phyloP scores from a whole-genome alignment of 2,329 filamentous ascomycete genomes.

The Alternaria sp. region DNA sequence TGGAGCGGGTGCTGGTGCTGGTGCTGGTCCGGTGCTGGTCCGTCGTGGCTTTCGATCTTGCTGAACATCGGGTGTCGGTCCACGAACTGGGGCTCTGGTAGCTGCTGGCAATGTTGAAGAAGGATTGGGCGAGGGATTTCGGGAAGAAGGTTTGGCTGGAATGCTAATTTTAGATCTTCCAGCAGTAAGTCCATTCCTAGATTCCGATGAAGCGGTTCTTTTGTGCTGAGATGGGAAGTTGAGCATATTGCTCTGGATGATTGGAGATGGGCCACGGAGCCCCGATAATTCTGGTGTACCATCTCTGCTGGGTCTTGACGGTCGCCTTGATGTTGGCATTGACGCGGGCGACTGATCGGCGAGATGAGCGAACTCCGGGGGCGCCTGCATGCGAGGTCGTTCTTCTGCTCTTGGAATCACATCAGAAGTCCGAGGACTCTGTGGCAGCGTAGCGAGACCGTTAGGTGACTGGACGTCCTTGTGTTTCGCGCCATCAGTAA shows the following conservation, averaged over 20 bases:
- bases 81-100: slow-evolving; percentile 36
- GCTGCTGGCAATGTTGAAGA: slow-evolving; percentile 34
- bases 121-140: slow-evolving; percentile 48
- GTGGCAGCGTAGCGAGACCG: slow-evolving; percentile 50
- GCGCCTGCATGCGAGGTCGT: slow-evolving; percentile 35
- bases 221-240: slow-evolving; percentile 58
- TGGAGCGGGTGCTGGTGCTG: slow-evolving; percentile 54
- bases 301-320: slow-evolving; percentile 54
- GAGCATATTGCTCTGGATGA: slow-evolving; percentile 63
- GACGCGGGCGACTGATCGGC: slow-evolving; percentile 63
- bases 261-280: slow-evolving; percentile 56
- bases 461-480: slow-evolving; percentile 46
- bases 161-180: slow-evolving; percentile 33
- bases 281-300: slow-evolving; percentile 53
- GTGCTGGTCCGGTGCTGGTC: slow-evolving; percentile 40
- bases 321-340: slow-evolving; percentile 56
- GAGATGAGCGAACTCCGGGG: slow-evolving; percentile 59
- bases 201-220: slow-evolving; percentile 58
- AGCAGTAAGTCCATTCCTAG: slow-evolving; percentile 31
- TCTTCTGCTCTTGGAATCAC: slow-evolving; percentile 3
- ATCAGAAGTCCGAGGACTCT: slow-evolving; percentile 56
- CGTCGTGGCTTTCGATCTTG: slow-evolving; percentile 42
- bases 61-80: slow-evolving; percentile 50
- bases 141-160: slow-evolving; percentile 43
- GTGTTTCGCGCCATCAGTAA: slow-evolving; percentile 57